Evolutionary conservation across 31 red algal species (phyloP).

Genomic region (Bonnemaisonia californica): DNA sequence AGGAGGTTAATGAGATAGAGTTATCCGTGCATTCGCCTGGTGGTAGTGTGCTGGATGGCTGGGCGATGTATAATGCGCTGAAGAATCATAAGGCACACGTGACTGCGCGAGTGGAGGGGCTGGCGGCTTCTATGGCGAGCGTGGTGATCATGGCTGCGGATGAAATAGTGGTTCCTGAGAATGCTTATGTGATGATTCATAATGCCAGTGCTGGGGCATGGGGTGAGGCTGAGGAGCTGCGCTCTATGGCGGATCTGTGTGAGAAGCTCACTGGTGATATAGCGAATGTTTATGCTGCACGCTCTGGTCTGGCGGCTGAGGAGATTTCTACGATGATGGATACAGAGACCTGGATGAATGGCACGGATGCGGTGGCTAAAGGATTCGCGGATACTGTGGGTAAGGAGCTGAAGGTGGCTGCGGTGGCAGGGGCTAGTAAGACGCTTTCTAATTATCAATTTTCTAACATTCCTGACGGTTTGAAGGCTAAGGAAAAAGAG

Average conservation of each 20-base stretch:
- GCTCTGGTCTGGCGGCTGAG: background rate
- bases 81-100: background rate
- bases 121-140: background rate
- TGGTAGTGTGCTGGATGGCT: background rate
- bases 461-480: too few relatives aligned
- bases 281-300: background rate
- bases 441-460: too few relatives aligned
- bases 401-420: slow-evolving; percentile 1
- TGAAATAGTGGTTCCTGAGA: background rate
- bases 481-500: too few relatives aligned
- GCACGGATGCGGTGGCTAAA: background rate
- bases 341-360: background rate
- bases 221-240: slow-evolving; percentile 5
- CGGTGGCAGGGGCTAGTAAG: too few relatives aligned
- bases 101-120: background rate
- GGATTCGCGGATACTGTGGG: slow-evolving; percentile 2
- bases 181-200: background rate
- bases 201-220: slow-evolving; percentile 1
- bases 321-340: slow-evolving; percentile 1
- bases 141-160: slow-evolving; percentile 9
- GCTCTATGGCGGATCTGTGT: slow-evolving; percentile 1
- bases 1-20: background rate
- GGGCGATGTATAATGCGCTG: slow-evolving; percentile 11
- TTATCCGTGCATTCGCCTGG: background rate
- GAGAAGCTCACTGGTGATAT: background rate